Evolutionary conservation across 2,329 filamentous ascomycete genomes (phyloP).

Genomic region (Alternaria brassicae): DNA sequence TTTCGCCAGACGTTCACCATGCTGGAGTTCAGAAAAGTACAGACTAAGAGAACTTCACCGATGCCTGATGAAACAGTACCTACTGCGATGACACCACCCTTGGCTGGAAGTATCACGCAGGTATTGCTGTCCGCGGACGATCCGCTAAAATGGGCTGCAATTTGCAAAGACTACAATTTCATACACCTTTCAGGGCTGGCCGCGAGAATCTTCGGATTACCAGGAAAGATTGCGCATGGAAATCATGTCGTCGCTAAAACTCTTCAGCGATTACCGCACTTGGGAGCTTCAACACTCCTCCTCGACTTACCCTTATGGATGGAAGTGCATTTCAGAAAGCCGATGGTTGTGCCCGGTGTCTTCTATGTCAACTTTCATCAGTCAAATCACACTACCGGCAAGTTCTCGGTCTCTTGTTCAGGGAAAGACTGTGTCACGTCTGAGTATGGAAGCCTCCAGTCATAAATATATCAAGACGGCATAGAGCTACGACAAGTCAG

Average conservation of each 20-base stretch:
- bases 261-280: not conserved
- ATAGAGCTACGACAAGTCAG: not conserved
- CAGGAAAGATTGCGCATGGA: conserved; percentile 14
- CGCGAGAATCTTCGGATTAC: conserved; percentile 6
- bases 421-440: conserved; percentile 1
- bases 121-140: conserved; percentile 3
- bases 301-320: not conserved
- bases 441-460: not conserved
- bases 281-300: not conserved
- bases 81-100: not conserved
- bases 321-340: conserved; percentile 10
- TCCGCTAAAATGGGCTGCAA: conserved; percentile 7
- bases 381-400: not conserved
- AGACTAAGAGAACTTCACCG: not conserved
- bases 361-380: not conserved
- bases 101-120: not conserved
- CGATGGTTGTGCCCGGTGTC: conserved; percentile 5
- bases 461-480: not conserved
- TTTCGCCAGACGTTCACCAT: conserved; percentile 16
- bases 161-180: conserved; percentile 17
- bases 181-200: conserved; percentile 8
- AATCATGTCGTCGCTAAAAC: conserved; percentile 12
- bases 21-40: conserved; percentile 8
- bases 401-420: not conserved
- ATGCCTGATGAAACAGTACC: not conserved